Evolutionary conservation across 148 eudicot genomes (phyloP).

Genomic region (Gaultheria prostrata): DNA sequence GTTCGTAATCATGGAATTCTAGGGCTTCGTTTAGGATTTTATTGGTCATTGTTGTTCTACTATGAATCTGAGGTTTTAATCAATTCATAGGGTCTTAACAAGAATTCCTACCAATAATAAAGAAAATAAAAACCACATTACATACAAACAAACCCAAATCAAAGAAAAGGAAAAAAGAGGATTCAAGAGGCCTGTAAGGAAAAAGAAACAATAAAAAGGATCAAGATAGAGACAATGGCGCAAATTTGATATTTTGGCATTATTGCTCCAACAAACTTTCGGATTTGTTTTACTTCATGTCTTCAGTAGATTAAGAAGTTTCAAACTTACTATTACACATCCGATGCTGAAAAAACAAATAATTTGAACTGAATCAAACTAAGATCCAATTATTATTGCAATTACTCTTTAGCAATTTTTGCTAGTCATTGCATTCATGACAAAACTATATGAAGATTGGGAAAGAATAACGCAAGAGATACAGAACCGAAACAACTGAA

Average conservation of each 20-base stretch:
- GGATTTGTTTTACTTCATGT: too few species aligned
- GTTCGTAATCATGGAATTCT: constrained; percentile 19
- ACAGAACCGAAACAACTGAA: not conserved
- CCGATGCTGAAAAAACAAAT: not conserved
- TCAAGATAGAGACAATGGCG: not conserved
- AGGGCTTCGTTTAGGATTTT: not conserved
- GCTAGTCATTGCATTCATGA: not conserved
- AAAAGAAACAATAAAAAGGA: too few species aligned
- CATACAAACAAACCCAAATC: too few species aligned
- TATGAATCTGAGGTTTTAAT: not conserved
- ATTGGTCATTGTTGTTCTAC: not conserved
- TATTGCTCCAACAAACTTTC: too few species aligned
- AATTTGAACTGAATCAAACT: not conserved
- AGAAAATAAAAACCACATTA: too few species aligned
- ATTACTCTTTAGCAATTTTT: not conserved
- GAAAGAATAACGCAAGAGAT: not conserved
- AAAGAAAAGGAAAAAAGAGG: not conserved
- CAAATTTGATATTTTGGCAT: not conserved
- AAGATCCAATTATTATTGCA: not conserved
- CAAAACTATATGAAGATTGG: not conserved
- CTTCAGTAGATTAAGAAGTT: too few species aligned
- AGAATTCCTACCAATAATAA: not conserved
- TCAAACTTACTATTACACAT: too few species aligned
- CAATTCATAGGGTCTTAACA: not conserved
- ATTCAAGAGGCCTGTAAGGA: too few species aligned